Evolutionary conservation across 352 stramenopile genomes (phyloP).

Genomic region (Aphanomyces euteiches): DNA sequence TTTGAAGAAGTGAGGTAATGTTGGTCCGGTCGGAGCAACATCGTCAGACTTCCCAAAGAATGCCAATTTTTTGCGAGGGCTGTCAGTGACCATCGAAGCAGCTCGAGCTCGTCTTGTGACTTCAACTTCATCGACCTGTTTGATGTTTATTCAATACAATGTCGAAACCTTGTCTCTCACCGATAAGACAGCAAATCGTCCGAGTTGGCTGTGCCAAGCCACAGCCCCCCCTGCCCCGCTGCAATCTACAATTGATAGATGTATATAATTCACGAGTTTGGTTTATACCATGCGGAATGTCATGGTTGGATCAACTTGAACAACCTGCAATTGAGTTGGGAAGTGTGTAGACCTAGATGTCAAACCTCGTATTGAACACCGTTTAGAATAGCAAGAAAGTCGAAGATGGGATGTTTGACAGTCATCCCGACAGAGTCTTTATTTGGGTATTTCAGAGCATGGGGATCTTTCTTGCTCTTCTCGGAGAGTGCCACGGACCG

Average conservation of each 20-base stretch:
- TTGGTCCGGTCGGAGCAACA: background rate
- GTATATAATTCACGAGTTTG: background rate
- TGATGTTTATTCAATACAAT: background rate
- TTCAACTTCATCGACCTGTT: background rate
- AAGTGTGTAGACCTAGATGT: background rate
- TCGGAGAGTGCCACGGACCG: background rate
- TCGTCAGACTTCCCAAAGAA: conserved; percentile 26
- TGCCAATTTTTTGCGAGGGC: conserved; percentile 16
- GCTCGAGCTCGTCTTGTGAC: background rate
- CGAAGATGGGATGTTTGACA: conserved; percentile 1
- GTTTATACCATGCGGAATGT: conserved; percentile 3
- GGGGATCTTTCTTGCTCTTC: conserved; percentile 18
- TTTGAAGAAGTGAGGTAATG: conserved; percentile 18
- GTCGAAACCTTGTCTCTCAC: background rate
- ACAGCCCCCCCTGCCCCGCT: background rate
- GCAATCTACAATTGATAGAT: conserved; percentile 8
- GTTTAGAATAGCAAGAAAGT: conserved; percentile 3
- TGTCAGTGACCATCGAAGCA: conserved; percentile 4
- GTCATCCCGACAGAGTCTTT: conserved; percentile 8
- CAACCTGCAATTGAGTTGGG: conserved; percentile 3
- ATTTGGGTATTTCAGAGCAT: conserved; percentile 19
- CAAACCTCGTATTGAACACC: conserved; percentile 14
- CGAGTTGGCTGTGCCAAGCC: conserved; percentile 14
- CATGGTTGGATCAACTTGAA: background rate
- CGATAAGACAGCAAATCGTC: conserved; percentile 7